Evolutionary conservation across 1,284 basidiomycete genomes (phyloP), one percentile per base, ranked within the genome.

Genomic region (Takashimella koratensis): DNA sequence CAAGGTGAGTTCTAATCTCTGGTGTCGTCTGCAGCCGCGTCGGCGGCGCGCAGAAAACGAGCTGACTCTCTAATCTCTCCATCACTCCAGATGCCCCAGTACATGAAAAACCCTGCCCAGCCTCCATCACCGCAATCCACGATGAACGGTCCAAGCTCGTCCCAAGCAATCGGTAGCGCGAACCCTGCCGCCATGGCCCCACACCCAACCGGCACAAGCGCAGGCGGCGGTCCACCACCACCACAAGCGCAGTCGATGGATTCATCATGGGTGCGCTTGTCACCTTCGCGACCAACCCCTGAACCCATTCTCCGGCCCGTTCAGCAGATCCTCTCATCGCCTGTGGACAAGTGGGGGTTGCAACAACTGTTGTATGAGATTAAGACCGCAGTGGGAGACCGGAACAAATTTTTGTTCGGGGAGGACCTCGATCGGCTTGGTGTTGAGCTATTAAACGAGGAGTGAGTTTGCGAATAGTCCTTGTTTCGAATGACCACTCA

Each of bases 281-380:
- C 64, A 3, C 62, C 60, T n/a, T 53, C 56, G n/a, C 52, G 54
- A 26, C 51, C 54, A 45, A 57, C 55, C 23, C 49, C 59, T 39
- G 70, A 79, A 55, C 79, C 85, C 65, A 86, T 90, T 56, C 85
- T 90, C 67, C 90, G 93, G 55, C 93, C 95, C 0, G 92, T 92
- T 41, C 90, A 97, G 73, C 95, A 98, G 78, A 85, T 98, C 19
- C 81, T 98, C 49, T 85, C 90, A 63, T 91, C 88, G 50, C 90
- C 95, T 0, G 95, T 94, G 52, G 95, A 98, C 76, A 84, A 92
- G 62, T 98, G 94, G 86, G 95, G 95, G 0, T 78, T 98, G 39
- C 76, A 96, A 48, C 91, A 90, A 2, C 77, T 98, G 57, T 79
- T 98, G 56, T 86, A 88, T 54, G 84, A 94, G 80, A 94, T 98